These are phyloP conservation scores for Collariella sp. DNA, from an alignment of 495 filamentous ascomycete genomes.

Conservation along the genomic window DNA sequence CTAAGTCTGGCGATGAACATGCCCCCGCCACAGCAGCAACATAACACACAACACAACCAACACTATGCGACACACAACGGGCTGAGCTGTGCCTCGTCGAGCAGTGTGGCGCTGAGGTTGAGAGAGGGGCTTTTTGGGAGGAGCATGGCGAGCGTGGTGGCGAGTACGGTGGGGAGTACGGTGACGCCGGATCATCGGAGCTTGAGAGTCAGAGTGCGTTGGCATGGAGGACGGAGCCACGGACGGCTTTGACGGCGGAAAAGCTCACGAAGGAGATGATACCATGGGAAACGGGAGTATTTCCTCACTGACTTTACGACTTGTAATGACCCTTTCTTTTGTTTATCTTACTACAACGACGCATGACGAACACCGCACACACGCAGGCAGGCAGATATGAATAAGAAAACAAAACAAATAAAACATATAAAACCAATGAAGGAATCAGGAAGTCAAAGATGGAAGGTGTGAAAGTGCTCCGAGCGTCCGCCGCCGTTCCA, in stretches of 20 bases:
- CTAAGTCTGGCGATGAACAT: slow-evolving; percentile 14
- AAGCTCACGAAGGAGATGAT: background rate
- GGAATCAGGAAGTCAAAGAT: too few relatives aligned
- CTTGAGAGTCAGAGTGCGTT: slow-evolving; percentile 32
- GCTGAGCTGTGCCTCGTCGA: slow-evolving; percentile 8
- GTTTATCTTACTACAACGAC: background rate
- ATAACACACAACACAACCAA: background rate
- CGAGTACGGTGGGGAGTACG: background rate
- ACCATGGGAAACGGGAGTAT: slow-evolving; percentile 4
- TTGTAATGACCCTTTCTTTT: slow-evolving; percentile 7
- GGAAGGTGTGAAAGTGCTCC: too few relatives aligned
- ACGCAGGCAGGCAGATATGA: background rate
- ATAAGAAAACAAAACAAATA: background rate
- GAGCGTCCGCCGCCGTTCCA: too few relatives aligned
- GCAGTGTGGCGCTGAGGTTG: slow-evolving; percentile 24
- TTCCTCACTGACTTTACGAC: background rate
- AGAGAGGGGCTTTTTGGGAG: slow-evolving; percentile 38
- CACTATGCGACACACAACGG: background rate
- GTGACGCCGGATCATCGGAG: slow-evolving; percentile 26
- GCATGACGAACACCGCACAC: background rate
- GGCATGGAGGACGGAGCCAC: slow-evolving; percentile 18
- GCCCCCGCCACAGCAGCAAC: too few relatives aligned
- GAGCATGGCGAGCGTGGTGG: slow-evolving; percentile 25
- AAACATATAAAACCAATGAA: too few relatives aligned
- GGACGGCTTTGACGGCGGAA: background rate